Evolutionary conservation across 768 basidiomycete species (phyloP), one percentile per base, ranked within the genome.

Genomic region (Lactifluus hygrophoroides): DNA sequence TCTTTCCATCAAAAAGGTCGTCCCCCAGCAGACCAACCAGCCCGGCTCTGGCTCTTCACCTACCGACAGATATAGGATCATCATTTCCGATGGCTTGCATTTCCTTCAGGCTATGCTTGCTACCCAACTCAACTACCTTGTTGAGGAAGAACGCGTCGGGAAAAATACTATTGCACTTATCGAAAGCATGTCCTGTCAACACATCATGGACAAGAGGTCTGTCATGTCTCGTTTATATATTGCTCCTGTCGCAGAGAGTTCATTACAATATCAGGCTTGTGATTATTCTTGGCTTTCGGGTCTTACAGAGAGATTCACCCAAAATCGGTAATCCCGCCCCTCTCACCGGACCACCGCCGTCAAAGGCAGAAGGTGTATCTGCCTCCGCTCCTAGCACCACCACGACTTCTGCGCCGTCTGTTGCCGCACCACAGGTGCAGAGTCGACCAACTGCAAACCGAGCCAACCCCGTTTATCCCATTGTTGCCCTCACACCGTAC

Each of bases 41-140:
- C 9, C 59, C 65, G 57, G 42, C 11, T 4, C 70, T 52, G 8
- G 71, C 45, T 30, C 7, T 25, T 4, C 30, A 16, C 16, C 54
- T 19, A 45, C 49, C 10, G 86, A 88, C 67, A 76, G 86, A 57
- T 84, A 80, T 71, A 80, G 92, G 60, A 78, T 95, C 59, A 90
- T 97, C 71, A 75, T 97, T 40, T 95, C 93, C 0, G 95, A 98
- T 71, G 94, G 95, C 40, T 75, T 77, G 19, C 74, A 88, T 64
- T 96, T 89, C 69, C 76, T 88, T 48, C 96, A 97, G 70, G 85
- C 89, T 25, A 97, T 99, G 96, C 77, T 98, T 34, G 90, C 94
- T 5, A 97, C 94, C 0, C 88, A 92, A 67, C 79, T 94, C 45
- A 97, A 97, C 66, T 61, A 75, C 7, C 73, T 91, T 63, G 84